Evolutionary conservation across 768 basidiomycete species (phyloP), one percentile per base, ranked within the genome.

Genomic region (Galerina marginata): DNA sequence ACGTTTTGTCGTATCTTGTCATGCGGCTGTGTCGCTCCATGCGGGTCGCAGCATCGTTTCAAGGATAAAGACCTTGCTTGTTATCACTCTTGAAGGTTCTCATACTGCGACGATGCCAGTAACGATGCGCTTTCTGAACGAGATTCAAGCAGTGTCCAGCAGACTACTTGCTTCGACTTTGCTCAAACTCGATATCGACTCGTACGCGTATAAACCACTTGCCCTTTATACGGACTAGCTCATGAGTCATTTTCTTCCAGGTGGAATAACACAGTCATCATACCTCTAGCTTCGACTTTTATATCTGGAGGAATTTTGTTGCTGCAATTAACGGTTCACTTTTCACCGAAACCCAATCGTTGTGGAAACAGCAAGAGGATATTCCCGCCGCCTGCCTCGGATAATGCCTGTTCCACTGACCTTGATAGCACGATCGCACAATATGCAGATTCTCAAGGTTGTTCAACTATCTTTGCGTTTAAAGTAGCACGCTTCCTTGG

Each of bases 401-500:
- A 52, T 2, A n/a, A 45, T 15, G 14, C 16, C 12, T 14, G 10
- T 36, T 38, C 44, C 6, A 0, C 33, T 10, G 43, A 37, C 14
- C 9, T 47, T 4, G 25, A 16, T 2, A 39, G 20, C 43, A 59
- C 39, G 25, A 25, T 47, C 33, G 20, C 52, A 33, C n/a, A 15
- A 4, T 53, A 38, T 11, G 23, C 15, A 12, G 36, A 37, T 2
- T 38, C 50, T 29, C 65, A 62, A 12, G 59, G 59, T 43, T 58
- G 61, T 14, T 38, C 23, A 7, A 9, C 40, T 3, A 45, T 62
- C 10, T 44, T 49, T n/a, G 39, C 48, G 1, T 65, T 54, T 38
- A 54, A 56, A 20, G n/a, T 54, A 7, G 40, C 52, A 9, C 65
- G 65, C 16, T 36, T 65, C 5, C 29, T 60, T 3, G 65, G 65